Percentiles rank a stretch among this genome's conserved stretches.
These are phyloP conservation scores for Cordyceps javanica DNA, from an alignment of 2,329 filamentous ascomycete genomes.

Conservation along the genomic window DNA sequence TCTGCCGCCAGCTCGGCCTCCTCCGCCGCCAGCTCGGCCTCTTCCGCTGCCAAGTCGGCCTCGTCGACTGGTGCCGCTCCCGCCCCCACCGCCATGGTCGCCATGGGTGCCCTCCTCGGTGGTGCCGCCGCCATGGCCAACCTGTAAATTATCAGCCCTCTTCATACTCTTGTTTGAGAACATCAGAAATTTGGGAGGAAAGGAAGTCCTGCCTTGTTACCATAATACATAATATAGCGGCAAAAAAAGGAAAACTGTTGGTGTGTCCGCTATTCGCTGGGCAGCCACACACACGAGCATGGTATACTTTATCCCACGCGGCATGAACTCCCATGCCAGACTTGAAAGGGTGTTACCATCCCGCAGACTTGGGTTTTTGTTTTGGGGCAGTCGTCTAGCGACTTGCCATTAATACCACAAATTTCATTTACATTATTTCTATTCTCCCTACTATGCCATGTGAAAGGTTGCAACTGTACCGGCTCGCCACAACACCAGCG, in stretches of 20 bases:
- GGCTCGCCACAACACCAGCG: not conserved
- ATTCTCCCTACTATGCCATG: no score
- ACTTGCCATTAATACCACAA: not conserved
- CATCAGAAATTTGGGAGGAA: not conserved
- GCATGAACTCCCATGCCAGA: not conserved
- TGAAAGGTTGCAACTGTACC: not conserved
- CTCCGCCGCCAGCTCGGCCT: slow-evolving; percentile 13
- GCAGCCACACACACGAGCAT: no score
- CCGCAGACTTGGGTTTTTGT: not conserved
- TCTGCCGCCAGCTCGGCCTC: slow-evolving; percentile 16
- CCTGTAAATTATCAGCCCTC: slow-evolving; percentile 27
- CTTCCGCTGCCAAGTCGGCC: not conserved
- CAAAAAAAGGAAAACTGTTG: no score
- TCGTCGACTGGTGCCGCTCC: slow-evolving; percentile 20
- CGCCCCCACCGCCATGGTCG: slow-evolving; percentile 36
- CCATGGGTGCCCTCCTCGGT: slow-evolving; percentile 40
- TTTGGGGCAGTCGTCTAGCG: not conserved
- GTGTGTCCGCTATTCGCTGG: not conserved
- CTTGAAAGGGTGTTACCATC: not conserved
- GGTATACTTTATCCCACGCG: no score
- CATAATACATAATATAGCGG: slow-evolving; percentile 8
- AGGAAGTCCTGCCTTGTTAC: not conserved
- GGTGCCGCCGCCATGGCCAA: slow-evolving; percentile 40
- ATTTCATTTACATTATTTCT: not conserved
- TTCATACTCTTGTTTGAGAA: not conserved